phyloP scores from a whole-genome alignment of 2,329 filamentous ascomycete species.

The Phymatotrichopsis omnivora region DNA sequence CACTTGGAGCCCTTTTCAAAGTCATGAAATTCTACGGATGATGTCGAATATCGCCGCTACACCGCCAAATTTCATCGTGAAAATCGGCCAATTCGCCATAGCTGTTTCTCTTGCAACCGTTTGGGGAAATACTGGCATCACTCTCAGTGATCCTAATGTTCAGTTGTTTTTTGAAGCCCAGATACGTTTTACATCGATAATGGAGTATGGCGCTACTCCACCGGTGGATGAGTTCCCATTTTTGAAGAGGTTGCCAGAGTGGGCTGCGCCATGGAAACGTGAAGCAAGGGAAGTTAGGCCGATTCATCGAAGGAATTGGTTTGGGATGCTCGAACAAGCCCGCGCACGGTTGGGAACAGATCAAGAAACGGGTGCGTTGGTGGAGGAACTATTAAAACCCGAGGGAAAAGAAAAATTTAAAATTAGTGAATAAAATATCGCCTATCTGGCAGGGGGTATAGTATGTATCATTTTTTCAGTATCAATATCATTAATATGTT shows the following conservation, averaged over 20 bases:
- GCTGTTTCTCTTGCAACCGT: slow-evolving; percentile 3
- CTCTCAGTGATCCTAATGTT: slow-evolving; percentile 2
- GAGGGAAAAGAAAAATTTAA: slow-evolving; percentile 2
- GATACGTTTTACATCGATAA: not conserved
- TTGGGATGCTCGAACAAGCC: not conserved
- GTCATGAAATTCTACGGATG: not conserved
- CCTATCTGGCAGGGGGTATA: too few relatives aligned
- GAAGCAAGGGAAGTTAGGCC: not conserved
- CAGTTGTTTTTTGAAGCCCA: not conserved
- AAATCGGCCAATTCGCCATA: not conserved
- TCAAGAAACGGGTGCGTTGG: slow-evolving; percentile 1
- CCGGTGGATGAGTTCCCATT: slow-evolving; percentile 29
- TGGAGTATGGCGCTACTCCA: not conserved
- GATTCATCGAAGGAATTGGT: not conserved
- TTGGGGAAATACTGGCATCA: not conserved
- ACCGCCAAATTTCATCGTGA: not conserved
- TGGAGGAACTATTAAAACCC: slow-evolving; percentile 5
- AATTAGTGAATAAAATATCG: not conserved
- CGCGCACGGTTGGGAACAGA: slow-evolving; percentile 1
- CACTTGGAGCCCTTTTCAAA: not conserved
- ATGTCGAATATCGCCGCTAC: not conserved
- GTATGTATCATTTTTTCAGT: too few relatives aligned
- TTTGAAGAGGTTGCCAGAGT: slow-evolving; percentile 32
- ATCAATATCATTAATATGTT: slow-evolving; percentile 1
- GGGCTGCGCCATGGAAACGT: slow-evolving; percentile 31